These are phyloP conservation scores for Brassica juncea DNA, from an alignment of 345 rosid genomes.

Conservation along the genomic window DNA sequence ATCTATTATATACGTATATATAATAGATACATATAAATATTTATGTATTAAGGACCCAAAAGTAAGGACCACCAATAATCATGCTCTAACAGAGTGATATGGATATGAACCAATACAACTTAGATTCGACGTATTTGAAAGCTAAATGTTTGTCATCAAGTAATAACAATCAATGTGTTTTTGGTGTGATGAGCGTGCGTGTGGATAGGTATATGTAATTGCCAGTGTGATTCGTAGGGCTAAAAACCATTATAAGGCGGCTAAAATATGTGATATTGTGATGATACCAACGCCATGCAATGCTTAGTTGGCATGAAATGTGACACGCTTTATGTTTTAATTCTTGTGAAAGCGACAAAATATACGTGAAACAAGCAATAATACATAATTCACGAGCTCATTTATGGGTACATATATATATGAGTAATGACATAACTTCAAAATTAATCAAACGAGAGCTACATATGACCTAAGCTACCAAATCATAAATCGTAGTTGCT, in stretches of 20 bases:
- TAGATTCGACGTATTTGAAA: not conserved
- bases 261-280: conserved; percentile 10
- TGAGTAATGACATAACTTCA: not conserved
- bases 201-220: conserved; percentile 19
- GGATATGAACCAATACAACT: conserved; percentile 1
- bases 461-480: conserved; percentile 24
- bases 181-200: conserved; percentile 24
- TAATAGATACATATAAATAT: too few species aligned
- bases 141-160: conserved; percentile 1
- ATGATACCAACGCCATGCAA: conserved; percentile 6
- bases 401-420: not conserved
- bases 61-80: too few species aligned
- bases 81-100: too few species aligned
- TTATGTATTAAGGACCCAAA: too few species aligned
- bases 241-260: not conserved
- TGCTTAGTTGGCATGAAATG: conserved; percentile 31
- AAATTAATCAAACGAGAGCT: conserved; percentile 14
- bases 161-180: conserved; percentile 8
- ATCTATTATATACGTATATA: too few species aligned
- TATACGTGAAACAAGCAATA: conserved; percentile 20
- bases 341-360: not conserved
- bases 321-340: conserved; percentile 15
- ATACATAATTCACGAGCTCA: not conserved
- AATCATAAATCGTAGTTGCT: not conserved
- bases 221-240: conserved; percentile 23